A percentile compares a stretch with the other conserved stretches of the same genome.
Conservation (phyloP, 176 grass and related monocot genomes). For the Phoenix roebelenii region DNA sequence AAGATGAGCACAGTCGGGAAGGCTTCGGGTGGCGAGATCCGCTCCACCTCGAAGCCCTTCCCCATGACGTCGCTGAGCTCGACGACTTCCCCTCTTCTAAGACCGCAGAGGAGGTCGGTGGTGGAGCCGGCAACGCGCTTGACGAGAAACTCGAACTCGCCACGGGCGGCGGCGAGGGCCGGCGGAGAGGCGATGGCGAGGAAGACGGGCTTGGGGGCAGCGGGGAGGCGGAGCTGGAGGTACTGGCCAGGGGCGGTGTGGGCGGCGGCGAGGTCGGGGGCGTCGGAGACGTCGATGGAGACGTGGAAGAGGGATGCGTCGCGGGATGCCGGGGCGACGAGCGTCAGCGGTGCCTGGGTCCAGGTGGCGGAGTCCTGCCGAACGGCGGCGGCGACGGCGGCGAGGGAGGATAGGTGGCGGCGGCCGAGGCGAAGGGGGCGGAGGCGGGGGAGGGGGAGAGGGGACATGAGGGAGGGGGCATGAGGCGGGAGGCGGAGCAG, state of each 20-base stretch:
- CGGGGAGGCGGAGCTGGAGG: conserved; percentile 60
- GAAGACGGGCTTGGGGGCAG: conserved; percentile 36
- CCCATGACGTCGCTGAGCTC: conserved; percentile 79
- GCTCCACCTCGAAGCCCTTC: conserved; percentile 50
- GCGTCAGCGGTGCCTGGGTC: conserved; percentile 40
- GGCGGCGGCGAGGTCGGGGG: conserved; percentile 26
- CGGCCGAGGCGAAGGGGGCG: conserved; percentile 31
- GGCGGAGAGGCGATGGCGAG: conserved; percentile 77
- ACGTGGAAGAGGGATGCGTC: conserved; percentile 57
- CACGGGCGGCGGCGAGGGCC: not conserved
- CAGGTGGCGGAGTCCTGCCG: conserved; percentile 37
- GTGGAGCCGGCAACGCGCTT: conserved; percentile 62
- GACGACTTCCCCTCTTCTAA: conserved; percentile 50
- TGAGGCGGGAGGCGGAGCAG: not conserved
- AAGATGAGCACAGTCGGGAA: conserved; percentile 56
- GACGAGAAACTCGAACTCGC: conserved; percentile 53
- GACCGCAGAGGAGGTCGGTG: conserved; percentile 42
- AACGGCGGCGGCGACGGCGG: conserved; percentile 37
- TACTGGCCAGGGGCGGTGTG: conserved; percentile 54
- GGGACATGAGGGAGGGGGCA: conserved; percentile 8
- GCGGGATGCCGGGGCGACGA: conserved; percentile 34
- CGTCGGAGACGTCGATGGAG: conserved; percentile 51
- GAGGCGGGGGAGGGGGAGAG: conserved; percentile 6
- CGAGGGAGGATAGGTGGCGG: conserved; percentile 34
- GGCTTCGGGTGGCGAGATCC: conserved; percentile 35